Evolutionary conservation across 169 alveolate genomes (phyloP).

Genomic region (Babesia microti): DNA sequence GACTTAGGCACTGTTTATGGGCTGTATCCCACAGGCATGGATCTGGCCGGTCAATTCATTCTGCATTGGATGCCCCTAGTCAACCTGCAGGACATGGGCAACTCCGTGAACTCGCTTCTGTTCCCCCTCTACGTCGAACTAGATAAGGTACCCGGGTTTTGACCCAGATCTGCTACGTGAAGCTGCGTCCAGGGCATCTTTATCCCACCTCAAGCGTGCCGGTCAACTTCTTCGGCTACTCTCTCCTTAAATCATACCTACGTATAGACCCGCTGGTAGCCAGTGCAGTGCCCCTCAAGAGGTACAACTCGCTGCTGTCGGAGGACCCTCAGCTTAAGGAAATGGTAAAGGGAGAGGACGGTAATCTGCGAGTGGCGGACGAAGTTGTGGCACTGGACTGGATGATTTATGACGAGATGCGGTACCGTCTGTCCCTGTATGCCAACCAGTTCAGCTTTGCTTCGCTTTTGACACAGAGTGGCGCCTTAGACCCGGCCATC

Average conservation of each 20-base stretch:
- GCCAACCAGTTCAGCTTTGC: constrained; percentile 18
- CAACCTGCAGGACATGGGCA: constrained; percentile 10
- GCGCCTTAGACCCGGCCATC: constrained; percentile 12
- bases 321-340: constrained; percentile 37
- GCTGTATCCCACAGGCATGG: no score
- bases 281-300: constrained; percentile 16
- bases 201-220: constrained; percentile 21
- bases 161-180: constrained; percentile 25
- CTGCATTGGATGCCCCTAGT: constrained; percentile 38
- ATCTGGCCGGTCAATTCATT: constrained; percentile 16
- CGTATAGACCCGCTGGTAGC: constrained; percentile 19
- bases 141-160: not conserved
- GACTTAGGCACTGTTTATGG: no score
- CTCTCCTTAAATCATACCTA: constrained; percentile 14
- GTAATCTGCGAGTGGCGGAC: no score
- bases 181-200: constrained; percentile 12
- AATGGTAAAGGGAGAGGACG: constrained; percentile 7
- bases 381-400: constrained; percentile 22
- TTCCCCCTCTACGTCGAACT: constrained; percentile 3
- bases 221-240: constrained; percentile 36
- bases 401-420: constrained; percentile 46
- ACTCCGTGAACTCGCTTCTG: constrained; percentile 18
- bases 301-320: constrained; percentile 12
- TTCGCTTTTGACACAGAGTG: constrained; percentile 16
- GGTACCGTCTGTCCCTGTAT: constrained; percentile 22